Evolutionary conservation across 108 stramenopile genomes (phyloP), one percentile per base, ranked within the genome.

Genomic region (Skeletonema menzelii): DNA sequence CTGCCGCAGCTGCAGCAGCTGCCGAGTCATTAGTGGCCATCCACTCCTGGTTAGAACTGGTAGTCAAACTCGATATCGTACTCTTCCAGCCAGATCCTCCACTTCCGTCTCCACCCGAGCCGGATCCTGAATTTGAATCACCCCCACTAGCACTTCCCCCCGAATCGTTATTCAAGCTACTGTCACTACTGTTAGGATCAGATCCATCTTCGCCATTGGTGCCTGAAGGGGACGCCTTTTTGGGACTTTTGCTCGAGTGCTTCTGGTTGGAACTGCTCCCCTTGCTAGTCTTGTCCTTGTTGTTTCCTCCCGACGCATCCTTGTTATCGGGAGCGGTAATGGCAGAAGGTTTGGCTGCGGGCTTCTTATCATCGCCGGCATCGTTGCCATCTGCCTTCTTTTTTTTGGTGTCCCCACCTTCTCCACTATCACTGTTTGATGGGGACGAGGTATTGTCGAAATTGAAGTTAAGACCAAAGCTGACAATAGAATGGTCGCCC

Each of bases 1-100:
- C 22, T 12, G 32, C 28, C 53, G 31, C 46, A 46, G 26, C 64
- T 10, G 28, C 64, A 42, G 35, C 34, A 35, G 40, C 40, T 3
- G 40, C 65, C 13, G 5, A 31, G 2, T 77, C 65, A 37, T 66
- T 57, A 24, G 76, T 59, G 1, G 66, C 70, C 70, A 79, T 67
- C 77, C 77, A 79, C 37, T 68, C 77, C 60, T 71, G 75, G 57
- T 80, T 80, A 34, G 79, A 80, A 53, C 79, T 80, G 15, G 75
- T 80, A n/a, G 79, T 80, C 32, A 80, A 59, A 65, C 74, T 80
- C 2, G 74, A 76, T 42, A 80, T 49, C 5, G 79, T 80, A 59
- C 75, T 76, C 75, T 80, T 80, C n/a, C 79, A 74, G 17, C 75
- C 74, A 20, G 69, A 70, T 49, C 49, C 49, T 53, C 49, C 49